Conservation (phyloP, 805 yeast genomes). For the Blastobotrys terrestris region DNA sequence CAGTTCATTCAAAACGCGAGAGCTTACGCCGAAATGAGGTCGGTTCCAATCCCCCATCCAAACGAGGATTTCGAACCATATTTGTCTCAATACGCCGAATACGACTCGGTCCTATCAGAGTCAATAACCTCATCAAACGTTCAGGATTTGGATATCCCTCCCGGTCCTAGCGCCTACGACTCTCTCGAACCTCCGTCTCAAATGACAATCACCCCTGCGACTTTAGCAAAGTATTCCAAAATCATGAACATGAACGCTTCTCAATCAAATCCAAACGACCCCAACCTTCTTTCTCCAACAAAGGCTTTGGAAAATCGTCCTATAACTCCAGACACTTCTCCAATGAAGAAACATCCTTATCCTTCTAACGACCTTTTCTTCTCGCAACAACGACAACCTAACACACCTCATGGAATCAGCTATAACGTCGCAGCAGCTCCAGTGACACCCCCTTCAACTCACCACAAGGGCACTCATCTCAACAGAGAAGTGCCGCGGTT, state of each 20-base stretch:
- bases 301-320: neutral
- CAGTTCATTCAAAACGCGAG: slow-evolving; percentile 6
- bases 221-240: slow-evolving; percentile 21
- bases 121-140: slow-evolving; percentile 40
- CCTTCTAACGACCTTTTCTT: neutral
- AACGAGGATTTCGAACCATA: slow-evolving; percentile 47
- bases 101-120: slow-evolving; percentile 50
- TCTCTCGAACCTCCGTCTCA: neutral
- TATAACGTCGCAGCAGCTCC: neutral
- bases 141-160: slow-evolving; percentile 63
- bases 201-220: slow-evolving; percentile 18
- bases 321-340: neutral
- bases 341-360: neutral
- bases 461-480: neutral
- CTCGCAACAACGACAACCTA: neutral
- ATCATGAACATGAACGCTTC: slow-evolving; percentile 13
- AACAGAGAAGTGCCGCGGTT: neutral
- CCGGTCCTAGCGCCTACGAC: slow-evolving; percentile 3
- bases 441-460: neutral
- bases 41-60: slow-evolving; percentile 39
- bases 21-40: slow-evolving; percentile 8
- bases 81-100: slow-evolving; percentile 37
- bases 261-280: neutral
- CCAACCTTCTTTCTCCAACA: neutral
- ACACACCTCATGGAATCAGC: neutral